These are phyloP conservation scores for Vitis rotundifolia DNA, from an alignment of 164 flowering plant genomes.

Conservation along the genomic window DNA sequence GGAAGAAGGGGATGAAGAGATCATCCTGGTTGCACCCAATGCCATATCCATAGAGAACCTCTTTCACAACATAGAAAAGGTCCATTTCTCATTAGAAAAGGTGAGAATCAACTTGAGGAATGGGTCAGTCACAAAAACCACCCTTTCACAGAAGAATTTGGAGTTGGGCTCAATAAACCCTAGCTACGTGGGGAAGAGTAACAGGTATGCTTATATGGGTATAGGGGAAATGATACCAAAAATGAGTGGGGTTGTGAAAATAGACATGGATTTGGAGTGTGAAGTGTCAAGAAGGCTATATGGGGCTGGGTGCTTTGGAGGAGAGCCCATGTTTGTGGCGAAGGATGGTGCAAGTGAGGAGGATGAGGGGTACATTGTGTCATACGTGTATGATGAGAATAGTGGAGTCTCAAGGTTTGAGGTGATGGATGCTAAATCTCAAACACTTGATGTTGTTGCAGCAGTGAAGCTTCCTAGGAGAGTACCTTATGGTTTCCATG, in stretches of 20 bases:
- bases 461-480: too few relatives aligned
- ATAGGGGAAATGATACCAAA: constrained; percentile 6
- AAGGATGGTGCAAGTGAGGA: not conserved
- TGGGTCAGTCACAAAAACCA: not conserved
- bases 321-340: constrained; percentile 8
- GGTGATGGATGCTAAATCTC: too few relatives aligned
- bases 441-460: too few relatives aligned
- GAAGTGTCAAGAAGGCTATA: not conserved
- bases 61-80: not conserved
- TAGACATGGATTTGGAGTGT: constrained; percentile 4
- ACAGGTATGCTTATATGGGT: constrained; percentile 10
- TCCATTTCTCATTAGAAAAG: constrained; percentile 5
- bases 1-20: not conserved
- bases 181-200: constrained; percentile 8
- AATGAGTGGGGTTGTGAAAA: constrained; percentile 13
- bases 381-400: too few relatives aligned
- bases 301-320: constrained; percentile 7
- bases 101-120: constrained; percentile 7
- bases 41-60: not conserved
- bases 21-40: constrained; percentile 7
- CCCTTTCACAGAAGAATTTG: not conserved
- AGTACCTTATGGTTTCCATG: too few relatives aligned
- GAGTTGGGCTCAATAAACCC: constrained; percentile 8
- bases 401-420: too few relatives aligned
- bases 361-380: too few relatives aligned